Base-by-base conservation (phyloP, 2,329 filamentous ascomycete species). In the Nemania diffusa region DNA sequence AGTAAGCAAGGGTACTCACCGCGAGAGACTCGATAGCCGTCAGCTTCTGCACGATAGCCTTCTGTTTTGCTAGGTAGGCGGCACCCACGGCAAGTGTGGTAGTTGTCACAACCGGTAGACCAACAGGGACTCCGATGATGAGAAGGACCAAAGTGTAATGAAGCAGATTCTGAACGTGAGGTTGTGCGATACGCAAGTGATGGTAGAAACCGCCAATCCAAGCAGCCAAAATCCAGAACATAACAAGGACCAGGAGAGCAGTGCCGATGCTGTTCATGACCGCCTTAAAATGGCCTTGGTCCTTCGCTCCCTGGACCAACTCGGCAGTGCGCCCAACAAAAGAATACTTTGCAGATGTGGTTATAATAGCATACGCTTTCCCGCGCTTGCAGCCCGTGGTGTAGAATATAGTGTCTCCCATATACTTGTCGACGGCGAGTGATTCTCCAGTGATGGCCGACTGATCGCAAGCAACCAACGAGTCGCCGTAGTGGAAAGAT, bases 181-280 rank as follows among this genome's bases (percentile, higher is more conserved):
- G 84, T 24, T 84, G 85, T 26, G 87, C 87, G 73, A 93, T 88
- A 72, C 84, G 83, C 71, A 92, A 78, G 81, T 91, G 83, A 78
- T 88, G 90, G 87, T 89, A 92, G 87, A 93, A 93, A 79, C 90
- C 91, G 80, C 91, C 91, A 73, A 93, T 91, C 91, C 91, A 93
- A 73, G 90, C 85, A 64, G 87, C 82, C 75, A 93, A 84, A 79
- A 93, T 92, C 85, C 87, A 93, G 82, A 91, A 90, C 81, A 93
- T 90, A 82, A 93, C 91, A 69, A 93, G 84, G 74, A 93, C 90
- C 73, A 93, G 85, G 64, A 93, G 85, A 68, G 88, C 83, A 60
- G 90, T 92, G 81, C 91, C 91, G 77, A 93, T 93, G 77, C 87
- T 90, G 87, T 93, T 90, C 91, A 93, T 93, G 84, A 93, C 91